Conservation (phyloP, 2,329 filamentous ascomycete species). For the Pseudovirgaria hyperparasitica region DNA sequence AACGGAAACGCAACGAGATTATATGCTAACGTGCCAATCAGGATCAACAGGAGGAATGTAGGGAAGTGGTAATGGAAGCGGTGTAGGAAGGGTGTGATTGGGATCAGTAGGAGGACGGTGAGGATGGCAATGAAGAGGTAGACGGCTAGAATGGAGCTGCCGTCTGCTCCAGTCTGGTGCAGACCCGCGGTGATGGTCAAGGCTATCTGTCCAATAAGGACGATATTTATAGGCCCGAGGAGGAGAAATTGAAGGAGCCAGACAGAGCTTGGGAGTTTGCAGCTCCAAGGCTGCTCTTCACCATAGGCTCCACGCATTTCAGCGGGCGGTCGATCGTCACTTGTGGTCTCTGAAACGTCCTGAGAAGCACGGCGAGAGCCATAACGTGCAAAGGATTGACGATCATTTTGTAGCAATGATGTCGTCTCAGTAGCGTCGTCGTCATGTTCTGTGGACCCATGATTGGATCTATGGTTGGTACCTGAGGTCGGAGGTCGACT, state of each 20-base stretch:
- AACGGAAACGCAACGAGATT: conserved; percentile 85
- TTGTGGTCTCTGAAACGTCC: too few relatives aligned
- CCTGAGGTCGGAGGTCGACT: conserved; percentile 11
- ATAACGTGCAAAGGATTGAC: conserved; percentile 44
- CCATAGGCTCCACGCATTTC: conserved; percentile 39
- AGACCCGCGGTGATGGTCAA: conserved; percentile 60
- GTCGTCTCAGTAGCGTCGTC: conserved; percentile 42
- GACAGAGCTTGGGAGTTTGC: conserved; percentile 63
- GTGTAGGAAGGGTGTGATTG: conserved; percentile 73
- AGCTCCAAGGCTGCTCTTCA: conserved; percentile 77
- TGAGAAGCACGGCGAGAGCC: conserved; percentile 25
- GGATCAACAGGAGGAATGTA: conserved; percentile 59
- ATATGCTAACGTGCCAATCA: conserved; percentile 66
- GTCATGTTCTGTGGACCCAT: conserved; percentile 19
- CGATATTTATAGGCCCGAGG: conserved; percentile 63
- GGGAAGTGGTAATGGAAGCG: conserved; percentile 76
- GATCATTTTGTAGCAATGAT: conserved; percentile 39
- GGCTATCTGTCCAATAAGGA: conserved; percentile 64
- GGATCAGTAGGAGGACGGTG: conserved; percentile 60
- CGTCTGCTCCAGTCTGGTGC: conserved; percentile 74
- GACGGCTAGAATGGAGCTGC: conserved; percentile 56
- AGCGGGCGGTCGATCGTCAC: conserved; percentile 19
- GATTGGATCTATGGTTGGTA: conserved; percentile 21
- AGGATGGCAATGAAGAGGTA: conserved; percentile 59
- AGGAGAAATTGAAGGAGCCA: conserved; percentile 83